phyloP scores from a whole-genome alignment of 129 eudicot species.

The Kitagawia praeruptora region DNA sequence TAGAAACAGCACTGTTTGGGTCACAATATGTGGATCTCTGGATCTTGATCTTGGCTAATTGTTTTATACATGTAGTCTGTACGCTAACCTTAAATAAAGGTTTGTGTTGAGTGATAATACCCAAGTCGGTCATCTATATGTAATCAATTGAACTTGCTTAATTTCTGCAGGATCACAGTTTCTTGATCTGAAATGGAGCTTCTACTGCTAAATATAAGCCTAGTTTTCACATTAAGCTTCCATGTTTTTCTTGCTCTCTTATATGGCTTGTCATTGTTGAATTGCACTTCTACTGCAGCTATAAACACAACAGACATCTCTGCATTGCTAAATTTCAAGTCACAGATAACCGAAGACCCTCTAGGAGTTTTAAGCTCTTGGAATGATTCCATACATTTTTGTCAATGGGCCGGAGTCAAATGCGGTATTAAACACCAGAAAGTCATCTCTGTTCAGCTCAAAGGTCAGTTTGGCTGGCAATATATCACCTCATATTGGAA shows the following conservation, averaged over 20 bases:
- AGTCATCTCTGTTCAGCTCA: conserved; percentile 14
- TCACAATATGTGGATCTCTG: no score
- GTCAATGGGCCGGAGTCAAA: conserved; percentile 30
- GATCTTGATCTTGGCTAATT: background rate
- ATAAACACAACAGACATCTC: background rate
- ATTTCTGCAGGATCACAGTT: no score
- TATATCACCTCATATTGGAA: conserved; percentile 22
- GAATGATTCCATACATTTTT: background rate
- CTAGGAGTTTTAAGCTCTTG: background rate
- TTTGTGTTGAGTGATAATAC: no score
- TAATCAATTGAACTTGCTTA: background rate
- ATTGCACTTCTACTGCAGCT: conserved; percentile 1
- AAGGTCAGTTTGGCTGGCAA: conserved; percentile 13
- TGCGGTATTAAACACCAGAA: conserved; percentile 19
- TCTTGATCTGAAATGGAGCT: conserved; percentile 10
- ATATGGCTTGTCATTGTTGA: conserved; percentile 1
- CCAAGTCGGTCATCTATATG: background rate
- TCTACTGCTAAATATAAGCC: background rate
- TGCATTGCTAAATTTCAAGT: background rate
- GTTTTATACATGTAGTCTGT: background rate
- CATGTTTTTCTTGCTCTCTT: background rate
- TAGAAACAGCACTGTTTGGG: no score
- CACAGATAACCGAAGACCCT: background rate
- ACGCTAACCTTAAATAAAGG: background rate
- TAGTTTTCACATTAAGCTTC: background rate